Conservation (phyloP, 192 early-diverging fungal genomes). For the Coemansia guatemalensis region DNA sequence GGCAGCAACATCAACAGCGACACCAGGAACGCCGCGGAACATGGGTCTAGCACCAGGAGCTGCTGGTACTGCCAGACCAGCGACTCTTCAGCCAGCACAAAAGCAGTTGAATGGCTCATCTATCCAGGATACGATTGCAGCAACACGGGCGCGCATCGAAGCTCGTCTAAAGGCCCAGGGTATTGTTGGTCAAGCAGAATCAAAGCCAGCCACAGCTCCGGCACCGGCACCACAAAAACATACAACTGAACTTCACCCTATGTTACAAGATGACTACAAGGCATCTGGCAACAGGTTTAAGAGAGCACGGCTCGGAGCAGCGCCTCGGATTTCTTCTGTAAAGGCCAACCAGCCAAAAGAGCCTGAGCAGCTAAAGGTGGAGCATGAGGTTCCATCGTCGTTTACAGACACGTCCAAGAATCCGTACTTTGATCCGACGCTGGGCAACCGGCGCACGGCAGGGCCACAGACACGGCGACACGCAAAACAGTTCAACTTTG, state of each 20-base stretch:
- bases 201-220: constrained; percentile 5
- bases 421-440: constrained; percentile 81
- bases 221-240: constrained; percentile 17
- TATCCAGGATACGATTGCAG: constrained; percentile 34
- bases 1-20: background rate
- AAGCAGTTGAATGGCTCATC: constrained; percentile 17
- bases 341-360: constrained; percentile 72
- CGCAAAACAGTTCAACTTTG: constrained; percentile 69
- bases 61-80: background rate
- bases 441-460: constrained; percentile 42
- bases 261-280: constrained; percentile 49
- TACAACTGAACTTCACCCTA: constrained; percentile 31
- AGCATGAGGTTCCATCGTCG: constrained; percentile 51
- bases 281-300: constrained; percentile 32
- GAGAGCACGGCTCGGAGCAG: constrained; percentile 30
- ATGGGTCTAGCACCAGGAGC: background rate
- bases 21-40: background rate
- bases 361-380: constrained; percentile 56
- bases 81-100: background rate
- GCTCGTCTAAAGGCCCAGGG: constrained; percentile 25
- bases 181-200: background rate
- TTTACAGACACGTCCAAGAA: constrained; percentile 74
- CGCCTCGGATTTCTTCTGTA: constrained; percentile 53
- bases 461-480: constrained; percentile 49
- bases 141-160: constrained; percentile 36